Base-by-base conservation (phyloP, 2,329 filamentous ascomycete genomes). In the Cytospora mali region DNA sequence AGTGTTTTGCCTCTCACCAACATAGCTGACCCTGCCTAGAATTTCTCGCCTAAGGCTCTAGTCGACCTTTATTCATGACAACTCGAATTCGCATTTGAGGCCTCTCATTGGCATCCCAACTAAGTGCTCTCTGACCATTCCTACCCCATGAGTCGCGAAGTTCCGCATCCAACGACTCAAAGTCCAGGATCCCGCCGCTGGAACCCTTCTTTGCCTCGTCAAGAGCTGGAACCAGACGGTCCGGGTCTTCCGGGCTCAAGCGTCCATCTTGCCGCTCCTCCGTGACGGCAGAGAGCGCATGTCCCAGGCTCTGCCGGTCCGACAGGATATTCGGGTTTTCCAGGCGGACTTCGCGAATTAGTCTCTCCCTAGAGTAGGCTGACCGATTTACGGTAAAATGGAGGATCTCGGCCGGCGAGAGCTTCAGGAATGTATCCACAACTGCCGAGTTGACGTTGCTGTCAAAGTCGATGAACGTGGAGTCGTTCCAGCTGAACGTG, bases 341-440 rank as follows among this genome's bases (percentile, higher is more conserved):
- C 4, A 75, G 66, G 6, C 73, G 75, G 4, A 81, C 74, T 58
- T 78, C 77, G 6, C 70, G 67, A 13, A 84, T 75, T 10, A 84
- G 76, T 11, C 77, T 77, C 31, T 72, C 72, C 54, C 78, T 79
- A 25, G 78, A 77, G 50, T 80, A 82, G 58, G 73, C 76, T 68
- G 80, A 79, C 21, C 77, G 76, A 58, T 79, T 76, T 29, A 79
- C 75, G 50, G 84, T 75, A 61, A 84, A 76, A 64, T 79, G 73
- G 66, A 82, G 76, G n/a, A 86, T 74, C 60, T 82, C 75, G 13
- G 75, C 71, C 0, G 83, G 83, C 5, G 76, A 74, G 9, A 85
- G 75, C 71, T 84, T 85, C 67, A 80, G 73, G 63, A 79, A 79
- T 1, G 77, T 79, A 64, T 77, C 77, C 48, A 80, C 70, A 35